Conservation (phyloP, 1,284 basidiomycete genomes). For the Schizopora paradoxa region DNA sequence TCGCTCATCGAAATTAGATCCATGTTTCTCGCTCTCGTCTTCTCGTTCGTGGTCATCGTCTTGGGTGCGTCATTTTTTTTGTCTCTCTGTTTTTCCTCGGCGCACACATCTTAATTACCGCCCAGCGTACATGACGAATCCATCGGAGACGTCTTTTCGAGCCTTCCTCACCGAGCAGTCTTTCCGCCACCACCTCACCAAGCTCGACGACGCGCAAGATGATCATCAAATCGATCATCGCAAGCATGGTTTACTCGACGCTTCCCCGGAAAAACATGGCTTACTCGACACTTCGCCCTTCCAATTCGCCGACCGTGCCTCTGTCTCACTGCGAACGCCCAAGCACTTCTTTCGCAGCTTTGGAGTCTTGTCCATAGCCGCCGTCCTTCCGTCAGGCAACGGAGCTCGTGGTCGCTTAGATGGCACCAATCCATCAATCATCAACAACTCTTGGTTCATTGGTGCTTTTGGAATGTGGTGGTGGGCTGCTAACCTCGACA, state of each 20-base stretch:
- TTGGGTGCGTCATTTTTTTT: conserved; percentile 51
- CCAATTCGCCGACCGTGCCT: conserved; percentile 87
- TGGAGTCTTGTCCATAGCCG: conserved; percentile 81
- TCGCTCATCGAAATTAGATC: conserved; percentile 62
- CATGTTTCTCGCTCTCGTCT: conserved; percentile 59
- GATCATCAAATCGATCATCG: conserved; percentile 39
- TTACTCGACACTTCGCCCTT: conserved; percentile 65
- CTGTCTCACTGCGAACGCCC: conserved; percentile 90
- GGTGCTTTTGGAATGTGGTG: conserved; percentile 88
- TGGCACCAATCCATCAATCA: conserved; percentile 41
- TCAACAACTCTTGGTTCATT: conserved; percentile 78
- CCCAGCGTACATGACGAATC: conserved; percentile 89
- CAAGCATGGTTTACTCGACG: too few species aligned
- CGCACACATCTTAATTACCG: conserved; percentile 19
- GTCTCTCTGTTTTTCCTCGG: conserved; percentile 14
- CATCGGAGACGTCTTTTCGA: conserved; percentile 87
- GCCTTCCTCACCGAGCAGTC: conserved; percentile 93
- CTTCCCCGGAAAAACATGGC: too few species aligned
- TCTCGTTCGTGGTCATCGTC: conserved; percentile 61
- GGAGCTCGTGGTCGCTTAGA: conserved; percentile 20
- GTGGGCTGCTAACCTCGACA: conserved; percentile 66
- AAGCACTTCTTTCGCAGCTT: conserved; percentile 83
- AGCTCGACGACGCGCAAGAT: conserved; percentile 69
- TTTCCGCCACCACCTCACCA: conserved; percentile 88
- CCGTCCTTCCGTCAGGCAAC: conserved; percentile 46